Base-by-base conservation (phyloP, 495 filamentous ascomycete species). In the Pyrenula massariospora region DNA sequence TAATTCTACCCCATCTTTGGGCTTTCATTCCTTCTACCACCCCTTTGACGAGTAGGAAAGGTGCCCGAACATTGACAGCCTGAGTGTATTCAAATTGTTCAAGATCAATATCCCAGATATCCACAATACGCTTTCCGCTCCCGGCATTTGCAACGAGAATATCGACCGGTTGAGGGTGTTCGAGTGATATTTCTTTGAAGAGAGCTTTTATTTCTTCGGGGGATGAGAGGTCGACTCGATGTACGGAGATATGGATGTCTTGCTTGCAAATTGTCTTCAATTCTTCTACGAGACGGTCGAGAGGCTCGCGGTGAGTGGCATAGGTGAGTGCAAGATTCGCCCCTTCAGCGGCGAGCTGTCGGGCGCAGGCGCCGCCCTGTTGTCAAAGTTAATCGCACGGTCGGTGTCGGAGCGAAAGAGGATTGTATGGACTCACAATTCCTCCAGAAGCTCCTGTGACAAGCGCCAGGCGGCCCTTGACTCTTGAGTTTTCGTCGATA, bases 61-160 rank as follows among this genome's bases (percentile, higher is more conserved):
- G 77, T 0, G 82, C 77, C 22, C 84, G 73, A 22, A 87, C 71
- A 60, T 89, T 89, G 56, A 87, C 73, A 53, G 73, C 79, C 48
- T 87, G 64, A 1, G 78, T 87, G 56, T 83, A 68, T 61, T 88
- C 84, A 63, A 85, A 89, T 59, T 87, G 83, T 50, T 85, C 84
- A 10, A 78, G 65, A 0, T 66, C 55, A 57, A 78, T 79, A 22
- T 81, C 78, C 70, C 72, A 76, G 31, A 81, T 67, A 25, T 77
- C 68, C 0, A 66, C 64, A 12, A 78, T 61, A 10, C 77, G 70
- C 54, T 77, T 79, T 19, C 77, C 77, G 55, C 77, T 72, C 0
- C 78, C 79, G 8, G 80, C 79, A 62, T 82, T 82, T 0, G 79
- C 80, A 53, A 87, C 62, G 11, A 85, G 70, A 36, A 87, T 86